Evolutionary conservation across 768 basidiomycete species (phyloP).

Genomic region (Cytidiella melzeri): DNA sequence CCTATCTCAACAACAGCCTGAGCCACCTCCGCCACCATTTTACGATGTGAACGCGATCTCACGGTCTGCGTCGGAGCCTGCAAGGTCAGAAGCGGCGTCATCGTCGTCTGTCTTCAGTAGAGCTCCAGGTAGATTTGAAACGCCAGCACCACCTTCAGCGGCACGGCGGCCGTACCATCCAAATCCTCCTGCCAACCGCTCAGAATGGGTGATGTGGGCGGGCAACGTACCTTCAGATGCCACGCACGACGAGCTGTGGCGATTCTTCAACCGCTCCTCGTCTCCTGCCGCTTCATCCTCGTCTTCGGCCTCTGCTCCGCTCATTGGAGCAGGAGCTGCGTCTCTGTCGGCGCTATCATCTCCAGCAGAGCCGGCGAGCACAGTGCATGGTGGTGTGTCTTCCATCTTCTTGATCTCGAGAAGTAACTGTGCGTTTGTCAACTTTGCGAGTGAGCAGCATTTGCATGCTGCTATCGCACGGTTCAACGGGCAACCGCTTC

Average conservation of each 20-base stretch:
- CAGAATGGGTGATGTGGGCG: slow-evolving; percentile 96
- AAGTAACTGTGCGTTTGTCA: slow-evolving; percentile 93
- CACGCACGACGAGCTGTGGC: slow-evolving; percentile 78
- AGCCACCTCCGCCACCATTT: slow-evolving; percentile 12
- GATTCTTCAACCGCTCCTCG: slow-evolving; percentile 55
- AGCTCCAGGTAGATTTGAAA: slow-evolving; percentile 3
- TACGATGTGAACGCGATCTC: neutral
- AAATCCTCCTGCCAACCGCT: slow-evolving; percentile 64
- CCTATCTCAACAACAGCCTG: slow-evolving; percentile 4
- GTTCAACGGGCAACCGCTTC: slow-evolving; percentile 69
- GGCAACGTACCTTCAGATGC: slow-evolving; percentile 88
- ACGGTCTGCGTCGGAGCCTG: neutral
- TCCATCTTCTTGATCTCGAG: slow-evolving; percentile 92
- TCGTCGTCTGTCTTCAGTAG: slow-evolving; percentile 10
- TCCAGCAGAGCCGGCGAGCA: neutral
- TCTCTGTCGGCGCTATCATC: slow-evolving; percentile 1
- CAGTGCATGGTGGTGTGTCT: slow-evolving; percentile 49
- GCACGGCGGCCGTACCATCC: slow-evolving; percentile 59
- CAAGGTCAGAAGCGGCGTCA: slow-evolving; percentile 1
- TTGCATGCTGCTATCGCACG: slow-evolving; percentile 60
- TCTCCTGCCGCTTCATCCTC: neutral
- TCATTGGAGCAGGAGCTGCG: neutral
- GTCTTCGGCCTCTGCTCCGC: neutral
- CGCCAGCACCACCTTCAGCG: neutral
- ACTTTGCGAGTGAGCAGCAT: slow-evolving; percentile 62